Evolutionary conservation across 306 rosid species (phyloP), one percentile per base, ranked within the genome.

Genomic region (Benincasa hispida): DNA sequence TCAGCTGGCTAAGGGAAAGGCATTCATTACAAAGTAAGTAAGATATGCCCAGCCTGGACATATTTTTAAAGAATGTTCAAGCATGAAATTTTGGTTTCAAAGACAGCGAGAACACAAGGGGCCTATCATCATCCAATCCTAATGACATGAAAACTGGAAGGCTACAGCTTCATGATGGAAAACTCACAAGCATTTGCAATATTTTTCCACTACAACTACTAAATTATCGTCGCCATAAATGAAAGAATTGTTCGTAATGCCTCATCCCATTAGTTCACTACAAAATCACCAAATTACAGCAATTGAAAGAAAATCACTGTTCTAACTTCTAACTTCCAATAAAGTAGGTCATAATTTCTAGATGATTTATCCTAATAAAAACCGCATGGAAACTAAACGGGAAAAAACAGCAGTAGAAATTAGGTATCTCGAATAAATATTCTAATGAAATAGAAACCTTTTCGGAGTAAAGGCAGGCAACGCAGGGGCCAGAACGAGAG

Each of bases 401-500:
- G 57, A 45, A 69, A n/a, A 24, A 22, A 68, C 21, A 68, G 22
- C 75, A 22, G 37, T 3, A 14, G 21, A 6, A 68, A 2, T 68
- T 22, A 45, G 17, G 22, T 37, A 37, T 66, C 73, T 66, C 76
- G 41, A 48, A 18, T 18, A 10, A 48, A 27, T 25, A 41, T 0
- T 35, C 47, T 1, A 69, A 25, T 1, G 32, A 55, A 83, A 77
- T 79, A 1, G 24, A 14, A 51, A 91, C 98, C 98, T 93, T 93
- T 75, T 91, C 98, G 2, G 91, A 87, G 85, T 84, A 87, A n/a
- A 84, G 88, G 88, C 97, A 93, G 51, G 96, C 86, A 24, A 93
- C 86, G 58, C 98, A 93, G 37, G 98, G 98, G 41, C 98, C 98
- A 60, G 93, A 89, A 75, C 92, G 97, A 80, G 94, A 78, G 84